Percentiles rank a stretch among this genome's conserved stretches.
Evolutionary conservation across 805 yeast species (phyloP).

Genomic region (Wickerhamiella dianesei): DNA sequence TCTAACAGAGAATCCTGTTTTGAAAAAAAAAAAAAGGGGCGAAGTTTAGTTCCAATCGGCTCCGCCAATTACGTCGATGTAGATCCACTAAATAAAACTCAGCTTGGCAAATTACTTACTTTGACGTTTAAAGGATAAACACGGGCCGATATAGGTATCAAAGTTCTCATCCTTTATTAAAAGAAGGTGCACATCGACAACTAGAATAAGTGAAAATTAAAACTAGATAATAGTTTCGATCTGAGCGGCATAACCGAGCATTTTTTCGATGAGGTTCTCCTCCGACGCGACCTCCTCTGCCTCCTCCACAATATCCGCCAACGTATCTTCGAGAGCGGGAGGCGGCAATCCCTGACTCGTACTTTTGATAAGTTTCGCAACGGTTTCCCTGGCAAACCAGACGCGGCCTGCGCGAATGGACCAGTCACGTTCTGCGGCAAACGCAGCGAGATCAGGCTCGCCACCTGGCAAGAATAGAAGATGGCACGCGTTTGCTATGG

Average conservation of each 20-base stretch:
- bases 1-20: too few relatives aligned
- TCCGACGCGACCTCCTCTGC: constrained; percentile 30
- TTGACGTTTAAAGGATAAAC: too few relatives aligned
- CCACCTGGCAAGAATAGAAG: constrained; percentile 49
- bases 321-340: constrained; percentile 29
- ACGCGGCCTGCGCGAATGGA: constrained; percentile 33
- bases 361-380: constrained; percentile 35
- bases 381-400: constrained; percentile 36
- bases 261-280: constrained; percentile 44
- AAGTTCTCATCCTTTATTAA: too few relatives aligned
- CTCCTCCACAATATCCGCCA: constrained; percentile 24
- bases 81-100: too few relatives aligned
- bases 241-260: constrained; percentile 78
- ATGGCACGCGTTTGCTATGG: constrained; percentile 69
- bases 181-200: neutral
- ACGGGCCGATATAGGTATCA: too few relatives aligned
- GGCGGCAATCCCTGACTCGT: constrained; percentile 40
- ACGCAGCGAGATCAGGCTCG: constrained; percentile 41
- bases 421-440: constrained; percentile 47
- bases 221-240: constrained; percentile 74
- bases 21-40: too few relatives aligned
- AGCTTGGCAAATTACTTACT: too few relatives aligned
- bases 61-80: too few relatives aligned
- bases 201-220: neutral
- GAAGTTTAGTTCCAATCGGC: too few relatives aligned